These are phyloP conservation scores for Emmonsia crescens DNA, from an alignment of 2,329 filamentous ascomycete genomes.

Conservation along the genomic window DNA sequence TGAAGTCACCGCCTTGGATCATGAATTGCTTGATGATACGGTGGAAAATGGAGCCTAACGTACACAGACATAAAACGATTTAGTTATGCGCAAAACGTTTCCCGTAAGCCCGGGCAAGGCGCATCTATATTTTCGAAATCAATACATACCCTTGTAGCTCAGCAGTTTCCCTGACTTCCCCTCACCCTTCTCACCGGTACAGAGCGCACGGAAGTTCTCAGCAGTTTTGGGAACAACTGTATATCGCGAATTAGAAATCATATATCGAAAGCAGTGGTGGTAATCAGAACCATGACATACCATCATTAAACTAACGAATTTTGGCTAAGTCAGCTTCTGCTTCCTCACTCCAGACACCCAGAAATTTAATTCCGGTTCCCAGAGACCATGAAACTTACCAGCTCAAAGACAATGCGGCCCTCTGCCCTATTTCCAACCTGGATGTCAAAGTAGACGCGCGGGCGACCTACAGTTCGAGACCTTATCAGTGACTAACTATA, in stretches of 20 bases:
- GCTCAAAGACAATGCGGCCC: constrained; percentile 77
- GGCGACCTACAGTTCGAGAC: constrained; percentile 41
- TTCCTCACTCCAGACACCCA: neutral
- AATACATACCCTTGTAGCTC: constrained; percentile 62
- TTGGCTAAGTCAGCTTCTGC: constrained; percentile 5
- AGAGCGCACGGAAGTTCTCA: constrained; percentile 75
- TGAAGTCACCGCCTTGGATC: constrained; percentile 98
- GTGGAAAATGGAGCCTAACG: constrained; percentile 69
- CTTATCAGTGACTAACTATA: neutral
- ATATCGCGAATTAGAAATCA: neutral
- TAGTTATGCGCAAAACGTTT: neutral
- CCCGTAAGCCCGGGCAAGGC: neutral
- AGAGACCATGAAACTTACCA: too few species aligned
- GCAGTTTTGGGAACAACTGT: constrained; percentile 76
- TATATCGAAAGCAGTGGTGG: neutral
- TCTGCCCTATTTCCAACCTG: constrained; percentile 61
- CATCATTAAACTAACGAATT: constrained; percentile 39
- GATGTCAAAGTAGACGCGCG: constrained; percentile 89
- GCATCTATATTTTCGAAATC: neutral
- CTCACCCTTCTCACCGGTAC: constrained; percentile 68
- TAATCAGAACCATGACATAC: constrained; percentile 21
- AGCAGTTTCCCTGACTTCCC: constrained; percentile 75
- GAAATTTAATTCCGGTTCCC: too few species aligned
- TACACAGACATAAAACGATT: neutral
- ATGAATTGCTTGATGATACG: constrained; percentile 98